Base-by-base conservation (phyloP, 768 basidiomycete genomes). In the Gymnopilus junonius region DNA sequence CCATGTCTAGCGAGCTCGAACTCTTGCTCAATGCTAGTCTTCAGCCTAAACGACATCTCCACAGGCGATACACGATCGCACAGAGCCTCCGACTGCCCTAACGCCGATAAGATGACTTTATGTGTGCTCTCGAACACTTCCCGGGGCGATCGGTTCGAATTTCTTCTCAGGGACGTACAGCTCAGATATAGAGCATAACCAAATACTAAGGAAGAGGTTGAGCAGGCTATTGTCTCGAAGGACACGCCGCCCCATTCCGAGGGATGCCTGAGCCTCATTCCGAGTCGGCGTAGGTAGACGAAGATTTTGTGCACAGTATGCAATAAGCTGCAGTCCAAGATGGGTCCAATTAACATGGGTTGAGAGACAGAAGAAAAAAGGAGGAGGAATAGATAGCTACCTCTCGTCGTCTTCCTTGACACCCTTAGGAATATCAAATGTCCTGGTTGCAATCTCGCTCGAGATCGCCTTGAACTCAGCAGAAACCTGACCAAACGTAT, bases 391-490 rank as follows among this genome's bases (percentile, higher is more conserved):
- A 17, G 14, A 23, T 21, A 55, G 61, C 51, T 57, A 73, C 72
- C 67, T 66, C 3, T 32, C 59, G 56, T 71, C 66, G 29, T 70
- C 67, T 8, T 65, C 48, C 51, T 64, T 40, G 6, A 62, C 45
- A 1, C 29, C 45, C 55, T 59, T 61, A 11, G 64, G 58, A 42
- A 74, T 69, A 59, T 74, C 71, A 54, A 81, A 80, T 12, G 76
- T 77, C 51, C 73, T 76, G 15, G 59, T 63, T 1, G 72, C 75
- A 27, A 79, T 69, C 39, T 76, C 74, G 3, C 64, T 74, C 32
- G 77, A 72, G 55, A 79, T 76, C 15, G 72, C 76, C 31, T 72
- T 70, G 63, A 79, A 79, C 3, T 66, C 66, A 37, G 69, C 73
- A 1, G 75, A 80, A 2, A 80, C 77, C 23, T 67, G 67, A 29